A percentile compares a stretch with the other conserved stretches of the same genome.
phyloP scores from a whole-genome alignment of 306 rosid species.

The Argentina anserina region DNA sequence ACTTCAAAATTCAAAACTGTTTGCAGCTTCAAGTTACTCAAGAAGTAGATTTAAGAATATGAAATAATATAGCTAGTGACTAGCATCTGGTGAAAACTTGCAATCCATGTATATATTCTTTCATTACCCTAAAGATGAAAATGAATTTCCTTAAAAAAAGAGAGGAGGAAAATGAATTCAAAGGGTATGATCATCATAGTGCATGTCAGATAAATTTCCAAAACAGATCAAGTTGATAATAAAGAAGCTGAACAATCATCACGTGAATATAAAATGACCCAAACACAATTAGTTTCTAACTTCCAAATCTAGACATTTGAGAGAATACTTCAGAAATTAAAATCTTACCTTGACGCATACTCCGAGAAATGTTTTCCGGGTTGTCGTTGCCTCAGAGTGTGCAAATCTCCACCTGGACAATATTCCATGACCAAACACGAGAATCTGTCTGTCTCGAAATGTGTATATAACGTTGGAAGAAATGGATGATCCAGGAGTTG shows the following conservation, averaged over 20 bases:
- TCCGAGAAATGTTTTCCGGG: conserved; percentile 98
- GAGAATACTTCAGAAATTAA: conserved; percentile 14
- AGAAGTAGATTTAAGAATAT: background rate
- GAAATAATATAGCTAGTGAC: background rate
- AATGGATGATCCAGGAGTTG: conserved; percentile 99
- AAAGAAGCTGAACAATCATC: background rate
- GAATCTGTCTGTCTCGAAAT: conserved; percentile 96
- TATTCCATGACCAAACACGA: conserved; percentile 97
- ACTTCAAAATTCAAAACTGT: background rate
- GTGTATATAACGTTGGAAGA: conserved; percentile 92
- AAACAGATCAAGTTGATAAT: background rate
- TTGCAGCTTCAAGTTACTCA: background rate
- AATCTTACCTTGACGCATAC: conserved; percentile 92
- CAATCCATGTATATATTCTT: background rate
- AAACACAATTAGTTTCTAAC: background rate
- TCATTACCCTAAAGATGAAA: background rate
- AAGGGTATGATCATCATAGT: background rate
- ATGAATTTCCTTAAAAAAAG: too few species aligned
- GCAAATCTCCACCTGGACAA: conserved; percentile 98
- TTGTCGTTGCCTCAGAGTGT: conserved; percentile 96
- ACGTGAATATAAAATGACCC: background rate
- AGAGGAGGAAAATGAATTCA: background rate
- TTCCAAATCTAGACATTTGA: background rate
- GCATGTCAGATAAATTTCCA: background rate
- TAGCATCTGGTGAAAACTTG: background rate